Evolutionary conservation across 2,329 filamentous ascomycete genomes (phyloP).

Genomic region (Penicillium glabrum): DNA sequence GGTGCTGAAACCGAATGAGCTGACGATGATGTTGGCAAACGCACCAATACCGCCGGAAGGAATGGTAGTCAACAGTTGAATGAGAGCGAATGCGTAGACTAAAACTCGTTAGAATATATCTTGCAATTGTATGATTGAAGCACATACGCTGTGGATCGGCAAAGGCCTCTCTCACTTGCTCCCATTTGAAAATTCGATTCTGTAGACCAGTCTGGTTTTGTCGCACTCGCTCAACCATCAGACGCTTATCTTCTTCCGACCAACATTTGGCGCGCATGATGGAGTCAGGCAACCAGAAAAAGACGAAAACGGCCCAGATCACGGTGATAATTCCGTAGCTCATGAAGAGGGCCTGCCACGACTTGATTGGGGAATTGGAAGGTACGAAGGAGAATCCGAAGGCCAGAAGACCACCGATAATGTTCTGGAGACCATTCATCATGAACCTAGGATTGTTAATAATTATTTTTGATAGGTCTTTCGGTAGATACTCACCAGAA

Average conservation of each 20-base stretch:
- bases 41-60: slow-evolving; percentile 71
- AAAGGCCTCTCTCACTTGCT: slow-evolving; percentile 58
- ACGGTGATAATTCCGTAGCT: slow-evolving; percentile 62
- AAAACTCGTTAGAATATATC: not conserved
- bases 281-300: slow-evolving; percentile 64
- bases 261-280: slow-evolving; percentile 71
- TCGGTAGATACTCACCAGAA: slow-evolving; percentile 55
- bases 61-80: slow-evolving; percentile 69
- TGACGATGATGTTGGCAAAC: slow-evolving; percentile 74
- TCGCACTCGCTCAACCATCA: slow-evolving; percentile 61
- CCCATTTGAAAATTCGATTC: slow-evolving; percentile 53
- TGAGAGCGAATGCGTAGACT: slow-evolving; percentile 29
- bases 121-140: slow-evolving; percentile 48
- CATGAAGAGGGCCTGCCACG: slow-evolving; percentile 69
- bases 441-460: slow-evolving; percentile 52
- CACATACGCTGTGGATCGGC: slow-evolving; percentile 65
- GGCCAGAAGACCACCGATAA: slow-evolving; percentile 68
- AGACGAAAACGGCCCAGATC: slow-evolving; percentile 58
- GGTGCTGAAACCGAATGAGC: slow-evolving; percentile 62
- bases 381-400: slow-evolving; percentile 53
- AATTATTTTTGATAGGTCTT: too few relatives aligned
- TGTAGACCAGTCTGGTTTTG: slow-evolving; percentile 62
- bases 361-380: slow-evolving; percentile 51
- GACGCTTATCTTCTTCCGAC: slow-evolving; percentile 61
- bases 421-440: slow-evolving; percentile 73